Conservation (phyloP, 2,329 filamentous ascomycete species). For the Ceratocystis eucalypticola region DNA sequence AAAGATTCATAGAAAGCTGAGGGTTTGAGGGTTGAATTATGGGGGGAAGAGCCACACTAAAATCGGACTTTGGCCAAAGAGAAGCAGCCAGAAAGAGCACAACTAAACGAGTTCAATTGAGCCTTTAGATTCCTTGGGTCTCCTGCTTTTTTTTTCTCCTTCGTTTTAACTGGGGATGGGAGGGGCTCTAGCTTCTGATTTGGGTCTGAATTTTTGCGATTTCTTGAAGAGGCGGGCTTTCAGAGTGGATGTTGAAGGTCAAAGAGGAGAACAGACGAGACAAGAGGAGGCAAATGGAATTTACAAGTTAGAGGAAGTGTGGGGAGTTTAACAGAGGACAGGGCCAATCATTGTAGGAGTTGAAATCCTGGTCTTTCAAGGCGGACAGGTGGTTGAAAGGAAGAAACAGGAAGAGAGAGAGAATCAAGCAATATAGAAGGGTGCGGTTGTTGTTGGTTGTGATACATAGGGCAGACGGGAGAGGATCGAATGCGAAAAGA, state of each 20-base stretch:
- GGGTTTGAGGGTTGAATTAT: slow-evolving; percentile 6
- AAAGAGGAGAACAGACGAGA: neutral
- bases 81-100: neutral
- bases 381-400: neutral
- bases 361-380: neutral
- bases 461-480: neutral
- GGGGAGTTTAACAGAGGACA: neutral
- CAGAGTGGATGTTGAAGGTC: neutral
- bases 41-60: neutral
- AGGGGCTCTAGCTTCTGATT: slow-evolving; percentile 1
- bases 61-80: neutral
- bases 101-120: neutral
- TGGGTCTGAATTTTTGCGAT: neutral
- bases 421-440: neutral
- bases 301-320: neutral
- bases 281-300: slow-evolving; percentile 3
- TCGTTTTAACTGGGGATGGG: neutral
- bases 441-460: neutral
- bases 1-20: neutral
- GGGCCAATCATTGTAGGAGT: neutral
- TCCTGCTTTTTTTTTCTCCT: neutral
- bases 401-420: neutral
- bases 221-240: neutral
- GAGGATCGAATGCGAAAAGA: neutral
- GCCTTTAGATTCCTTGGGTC: neutral